Conservation (phyloP, 768 basidiomycete genomes). For the Leccinum subgranulosum region DNA sequence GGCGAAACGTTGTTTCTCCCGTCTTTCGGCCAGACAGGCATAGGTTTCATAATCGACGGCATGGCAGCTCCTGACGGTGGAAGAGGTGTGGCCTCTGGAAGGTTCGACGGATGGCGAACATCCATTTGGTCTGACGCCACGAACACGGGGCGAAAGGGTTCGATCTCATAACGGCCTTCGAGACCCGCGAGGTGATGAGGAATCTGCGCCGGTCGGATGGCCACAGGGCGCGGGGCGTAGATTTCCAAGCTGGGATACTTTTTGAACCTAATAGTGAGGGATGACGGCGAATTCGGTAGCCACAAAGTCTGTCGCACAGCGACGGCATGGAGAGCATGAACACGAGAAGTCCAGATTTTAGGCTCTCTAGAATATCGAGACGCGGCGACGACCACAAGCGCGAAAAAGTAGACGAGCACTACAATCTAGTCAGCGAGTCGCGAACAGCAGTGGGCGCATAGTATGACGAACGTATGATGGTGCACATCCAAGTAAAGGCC, state of each 20-base stretch:
- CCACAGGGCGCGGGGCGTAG: constrained; percentile 43
- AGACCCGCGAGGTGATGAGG: constrained; percentile 38
- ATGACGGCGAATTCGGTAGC: constrained; percentile 27
- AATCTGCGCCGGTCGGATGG: constrained; percentile 29
- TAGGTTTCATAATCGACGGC: constrained; percentile 17
- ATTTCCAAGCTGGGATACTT: constrained; percentile 36
- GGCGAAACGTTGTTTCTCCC: constrained; percentile 1
- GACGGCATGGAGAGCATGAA: constrained; percentile 43
- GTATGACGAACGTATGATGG: constrained; percentile 37
- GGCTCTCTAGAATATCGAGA: constrained; percentile 43
- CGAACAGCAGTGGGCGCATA: background rate
- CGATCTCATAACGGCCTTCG: constrained; percentile 45
- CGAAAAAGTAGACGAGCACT: constrained; percentile 62
- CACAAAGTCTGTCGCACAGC: constrained; percentile 27
- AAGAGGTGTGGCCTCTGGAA: constrained; percentile 27
- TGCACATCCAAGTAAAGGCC: constrained; percentile 58
- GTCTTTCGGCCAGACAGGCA: constrained; percentile 8
- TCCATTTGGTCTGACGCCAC: constrained; percentile 23
- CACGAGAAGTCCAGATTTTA: constrained; percentile 49
- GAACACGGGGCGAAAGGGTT: constrained; percentile 37
- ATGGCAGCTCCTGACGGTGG: constrained; percentile 21
- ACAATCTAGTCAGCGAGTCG: constrained; percentile 4
- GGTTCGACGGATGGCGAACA: constrained; percentile 1
- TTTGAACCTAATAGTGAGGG: constrained; percentile 34
- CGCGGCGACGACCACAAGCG: constrained; percentile 44